phyloP scores from a whole-genome alignment of 495 filamentous ascomycete genomes.

The Baudoinia panamericana region DNA sequence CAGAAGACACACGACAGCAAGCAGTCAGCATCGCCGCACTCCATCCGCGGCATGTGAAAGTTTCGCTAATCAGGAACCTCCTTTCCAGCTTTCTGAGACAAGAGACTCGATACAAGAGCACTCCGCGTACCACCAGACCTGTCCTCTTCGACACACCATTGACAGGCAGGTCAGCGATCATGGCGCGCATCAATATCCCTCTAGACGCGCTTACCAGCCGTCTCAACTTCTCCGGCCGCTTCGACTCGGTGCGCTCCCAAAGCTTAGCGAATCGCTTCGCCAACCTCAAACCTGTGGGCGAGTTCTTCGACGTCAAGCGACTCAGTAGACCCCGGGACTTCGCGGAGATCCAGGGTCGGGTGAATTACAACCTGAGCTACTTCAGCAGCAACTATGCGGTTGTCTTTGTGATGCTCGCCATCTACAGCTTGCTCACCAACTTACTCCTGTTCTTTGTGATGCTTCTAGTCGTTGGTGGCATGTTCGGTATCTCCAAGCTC shows the following conservation, averaged over 20 bases:
- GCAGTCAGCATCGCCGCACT: no score
- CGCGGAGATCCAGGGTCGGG: constrained; percentile 75
- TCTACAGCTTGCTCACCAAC: constrained; percentile 90
- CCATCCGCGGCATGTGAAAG: no score
- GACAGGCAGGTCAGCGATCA: constrained; percentile 34
- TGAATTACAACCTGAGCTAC: constrained; percentile 94
- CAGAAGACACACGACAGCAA: no score
- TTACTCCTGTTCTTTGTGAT: constrained; percentile 76
- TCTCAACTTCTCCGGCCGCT: constrained; percentile 63
- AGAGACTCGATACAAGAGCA: no score
- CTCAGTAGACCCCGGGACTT: constrained; percentile 88
- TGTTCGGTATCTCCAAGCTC: constrained; percentile 82
- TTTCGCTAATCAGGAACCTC: no score
- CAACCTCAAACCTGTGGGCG: constrained; percentile 79
- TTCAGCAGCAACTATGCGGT: constrained; percentile 98
- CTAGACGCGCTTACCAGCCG: constrained; percentile 83
- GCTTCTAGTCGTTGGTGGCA: constrained; percentile 64
- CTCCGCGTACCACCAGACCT: not conserved
- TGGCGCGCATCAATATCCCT: constrained; percentile 84
- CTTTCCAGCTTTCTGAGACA: no score
- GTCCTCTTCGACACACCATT: not conserved
- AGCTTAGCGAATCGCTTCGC: constrained; percentile 71
- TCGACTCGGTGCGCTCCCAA: constrained; percentile 64
- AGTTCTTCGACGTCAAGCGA: constrained; percentile 93
- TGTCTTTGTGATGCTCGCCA: constrained; percentile 83